Evolutionary conservation across 805 yeast genomes (phyloP), one percentile per base, ranked within the genome.

Genomic region (Nakazawaea wyomingensis): DNA sequence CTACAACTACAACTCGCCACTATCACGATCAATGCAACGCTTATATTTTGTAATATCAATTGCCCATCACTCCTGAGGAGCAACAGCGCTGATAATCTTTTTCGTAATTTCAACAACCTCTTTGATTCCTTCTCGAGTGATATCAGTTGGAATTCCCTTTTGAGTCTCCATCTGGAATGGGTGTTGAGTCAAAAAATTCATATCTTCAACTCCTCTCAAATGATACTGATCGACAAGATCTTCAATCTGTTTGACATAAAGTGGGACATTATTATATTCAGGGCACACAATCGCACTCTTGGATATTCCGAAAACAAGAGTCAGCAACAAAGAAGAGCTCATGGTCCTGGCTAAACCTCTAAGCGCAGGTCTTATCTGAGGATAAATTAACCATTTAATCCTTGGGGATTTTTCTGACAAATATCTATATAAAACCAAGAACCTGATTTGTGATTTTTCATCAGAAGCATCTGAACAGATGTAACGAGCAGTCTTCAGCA

Each of bases 181-280:
- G 44, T 50, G 49, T 2, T 24, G 33, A 19, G 39, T 34, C 7
- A 45, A 10, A 31, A 50, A 55, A 7, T 44, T 41, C 52, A 53
- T 48, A 3, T 38, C 34, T 17, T 32, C 39, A 26, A 58, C 37
- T 3, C 65, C 64, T 5, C 21, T 37, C 41, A 61, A 19, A 2
- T 53, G 49, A 10, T 49, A 34, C 11, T 53, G 45, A 19, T 50
- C 54, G 13, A 69, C 45, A 11, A 47, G 48, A 9, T 50, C 41
- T 2, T 53, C 34, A 26, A 60, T 50, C 5, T 53, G 47, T 7
- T 44, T 39, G 13, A 49, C 39, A 34, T 53, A 61, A 4, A 49
- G 36, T 1, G 52, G 53, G 18, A 59, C 32, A 5, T 57, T 37
- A 4, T 51, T 37, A 50, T 58, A 69, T 27, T 62, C 64, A 1